phyloP scores from a whole-genome alignment of 139 green algal species.

The Penium margaritaceum region DNA sequence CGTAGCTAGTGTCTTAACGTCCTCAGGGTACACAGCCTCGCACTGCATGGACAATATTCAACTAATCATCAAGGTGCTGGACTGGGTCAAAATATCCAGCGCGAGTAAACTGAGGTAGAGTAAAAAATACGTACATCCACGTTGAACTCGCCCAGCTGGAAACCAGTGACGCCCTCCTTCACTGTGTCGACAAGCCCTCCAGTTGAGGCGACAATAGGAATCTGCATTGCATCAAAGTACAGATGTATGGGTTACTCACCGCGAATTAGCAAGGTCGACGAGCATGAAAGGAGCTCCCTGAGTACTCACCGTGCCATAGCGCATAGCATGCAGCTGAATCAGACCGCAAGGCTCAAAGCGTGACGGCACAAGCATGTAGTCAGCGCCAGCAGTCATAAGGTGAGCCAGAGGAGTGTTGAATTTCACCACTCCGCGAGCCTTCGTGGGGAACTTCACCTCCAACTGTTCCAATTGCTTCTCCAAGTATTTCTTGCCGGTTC shows the following conservation, averaged over 20 bases:
- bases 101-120: no score
- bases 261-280: no score
- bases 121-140: constrained; percentile 41
- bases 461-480: constrained; percentile 70
- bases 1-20: constrained; percentile 64
- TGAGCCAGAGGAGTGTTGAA: constrained; percentile 86
- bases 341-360: constrained; percentile 97
- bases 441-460: constrained; percentile 63
- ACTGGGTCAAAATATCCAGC: no score
- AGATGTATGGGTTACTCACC: no score
- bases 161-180: constrained; percentile 93
- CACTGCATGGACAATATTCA: no score
- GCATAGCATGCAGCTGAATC: constrained; percentile 89
- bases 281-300: no score
- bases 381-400: constrained; percentile 86
- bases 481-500: constrained; percentile 87
- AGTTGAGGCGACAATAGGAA: constrained; percentile 92
- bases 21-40: constrained; percentile 65
- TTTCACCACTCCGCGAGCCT: constrained; percentile 75
- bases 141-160: constrained; percentile 71
- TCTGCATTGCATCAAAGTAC: no score
- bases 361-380: constrained; percentile 94
- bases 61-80: no score
- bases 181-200: constrained; percentile 96
- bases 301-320: constrained; percentile 54